These are phyloP conservation scores for Cladosporium sp. DNA, from an alignment of 2,329 filamentous ascomycete genomes.

Conservation along the genomic window DNA sequence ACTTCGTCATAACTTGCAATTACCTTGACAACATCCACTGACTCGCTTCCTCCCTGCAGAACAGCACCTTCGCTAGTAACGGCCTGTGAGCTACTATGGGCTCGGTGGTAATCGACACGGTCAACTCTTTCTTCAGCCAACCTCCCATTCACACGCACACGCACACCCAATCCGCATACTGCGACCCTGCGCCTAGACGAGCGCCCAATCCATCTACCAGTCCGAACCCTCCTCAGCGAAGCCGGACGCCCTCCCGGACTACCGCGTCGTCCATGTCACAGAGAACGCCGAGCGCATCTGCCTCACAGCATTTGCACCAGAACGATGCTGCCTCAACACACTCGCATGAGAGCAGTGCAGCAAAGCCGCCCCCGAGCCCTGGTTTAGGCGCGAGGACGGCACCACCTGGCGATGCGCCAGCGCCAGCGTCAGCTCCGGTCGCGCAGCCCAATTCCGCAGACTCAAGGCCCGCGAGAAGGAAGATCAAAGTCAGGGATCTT, in stretches of 20 bases:
- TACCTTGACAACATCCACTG: conserved; percentile 11
- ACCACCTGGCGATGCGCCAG: conserved; percentile 25
- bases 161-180: conserved; percentile 18
- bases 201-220: conserved; percentile 16
- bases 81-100: conserved; percentile 49
- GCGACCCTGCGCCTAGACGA: conserved; percentile 21
- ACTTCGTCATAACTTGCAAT: too few species aligned
- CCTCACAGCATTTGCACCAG: conserved; percentile 2
- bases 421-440: conserved; percentile 22
- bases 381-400: conserved; percentile 8
- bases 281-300: conserved; percentile 24
- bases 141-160: conserved; percentile 21
- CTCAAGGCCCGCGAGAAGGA: conserved; percentile 43
- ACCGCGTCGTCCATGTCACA: conserved; percentile 28
- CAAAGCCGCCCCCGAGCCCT: conserved; percentile 5
- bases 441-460: conserved; percentile 30
- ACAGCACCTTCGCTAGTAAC: conserved; percentile 15
- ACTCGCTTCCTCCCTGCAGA: conserved; percentile 14
- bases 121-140: conserved; percentile 55
- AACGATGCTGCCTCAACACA: conserved; percentile 12
- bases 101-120: conserved; percentile 64
- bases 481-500: conserved; percentile 80
- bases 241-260: conserved; percentile 23
- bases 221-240: conserved; percentile 21
- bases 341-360: background rate